A percentile compares a stretch with the other conserved stretches of the same genome.
Evolutionary conservation across 2,329 filamentous ascomycete genomes (phyloP).

Genomic region (Purpureocillium takamizusanense): DNA sequence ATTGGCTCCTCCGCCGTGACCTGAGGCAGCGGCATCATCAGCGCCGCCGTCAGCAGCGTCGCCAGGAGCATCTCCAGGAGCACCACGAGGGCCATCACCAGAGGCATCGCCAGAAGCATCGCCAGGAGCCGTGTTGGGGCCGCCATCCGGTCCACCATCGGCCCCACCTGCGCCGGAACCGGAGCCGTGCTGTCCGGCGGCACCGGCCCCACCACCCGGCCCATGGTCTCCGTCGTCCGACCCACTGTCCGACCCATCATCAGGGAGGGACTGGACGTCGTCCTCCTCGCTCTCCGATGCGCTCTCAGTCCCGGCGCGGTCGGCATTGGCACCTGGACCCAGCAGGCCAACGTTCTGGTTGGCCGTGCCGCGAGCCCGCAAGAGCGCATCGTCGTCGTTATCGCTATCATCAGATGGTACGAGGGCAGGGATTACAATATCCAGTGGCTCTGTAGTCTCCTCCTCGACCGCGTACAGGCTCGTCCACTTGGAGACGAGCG

Average conservation of each 20-base stretch:
- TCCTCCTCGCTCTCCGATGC: background rate
- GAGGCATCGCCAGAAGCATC: background rate
- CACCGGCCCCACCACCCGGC: background rate
- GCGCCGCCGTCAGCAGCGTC: background rate
- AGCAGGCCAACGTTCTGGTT: background rate
- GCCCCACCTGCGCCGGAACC: background rate
- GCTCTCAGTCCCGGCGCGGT: background rate
- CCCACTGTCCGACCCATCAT: background rate
- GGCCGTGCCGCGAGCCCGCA: background rate
- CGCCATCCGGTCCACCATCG: background rate
- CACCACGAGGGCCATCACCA: background rate
- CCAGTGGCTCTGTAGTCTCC: background rate
- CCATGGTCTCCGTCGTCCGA: background rate
- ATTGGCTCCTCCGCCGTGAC: too few relatives aligned
- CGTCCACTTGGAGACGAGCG: constrained; percentile 5
- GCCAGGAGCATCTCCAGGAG: background rate
- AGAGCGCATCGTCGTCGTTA: background rate
- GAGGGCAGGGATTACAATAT: background rate
- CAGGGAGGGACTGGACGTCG: background rate
- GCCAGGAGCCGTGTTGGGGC: background rate
- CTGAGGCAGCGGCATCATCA: too few relatives aligned
- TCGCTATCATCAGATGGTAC: background rate
- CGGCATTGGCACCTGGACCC: background rate
- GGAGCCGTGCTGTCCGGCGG: background rate
- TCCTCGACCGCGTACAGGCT: constrained; percentile 5